These are phyloP conservation scores for Cutaneotrichosporon daszewskae DNA, from an alignment of 1,284 basidiomycete genomes.

Conservation along the genomic window DNA sequence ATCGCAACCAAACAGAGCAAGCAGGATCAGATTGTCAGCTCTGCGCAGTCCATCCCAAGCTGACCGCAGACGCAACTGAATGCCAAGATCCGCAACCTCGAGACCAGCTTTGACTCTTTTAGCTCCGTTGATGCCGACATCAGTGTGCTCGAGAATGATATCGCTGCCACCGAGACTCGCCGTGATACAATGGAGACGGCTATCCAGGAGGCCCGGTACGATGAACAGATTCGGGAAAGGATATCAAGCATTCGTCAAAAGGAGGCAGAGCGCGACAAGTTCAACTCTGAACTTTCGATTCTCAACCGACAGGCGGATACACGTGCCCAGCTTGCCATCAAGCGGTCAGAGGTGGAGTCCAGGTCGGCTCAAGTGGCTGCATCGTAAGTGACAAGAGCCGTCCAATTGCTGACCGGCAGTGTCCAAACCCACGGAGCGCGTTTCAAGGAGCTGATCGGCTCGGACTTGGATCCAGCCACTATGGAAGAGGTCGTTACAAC, in stretches of 20 bases:
- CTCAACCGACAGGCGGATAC: slow-evolving; percentile 76
- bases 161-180: slow-evolving; percentile 61
- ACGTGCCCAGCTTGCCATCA: slow-evolving; percentile 73
- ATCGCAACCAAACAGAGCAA: slow-evolving; percentile 39
- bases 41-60: background rate
- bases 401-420: slow-evolving; percentile 46
- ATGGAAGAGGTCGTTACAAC: slow-evolving; percentile 68
- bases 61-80: slow-evolving; percentile 26
- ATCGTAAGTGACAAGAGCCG: slow-evolving; percentile 53
- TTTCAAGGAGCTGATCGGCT: slow-evolving; percentile 61
- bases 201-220: slow-evolving; percentile 60
- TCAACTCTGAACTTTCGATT: slow-evolving; percentile 66
- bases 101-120: slow-evolving; percentile 57
- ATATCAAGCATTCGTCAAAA: slow-evolving; percentile 55
- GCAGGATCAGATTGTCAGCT: slow-evolving; percentile 60
- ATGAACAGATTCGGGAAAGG: slow-evolving; percentile 62
- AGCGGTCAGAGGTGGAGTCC: slow-evolving; percentile 61
- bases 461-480: slow-evolving; percentile 56
- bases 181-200: slow-evolving; percentile 58
- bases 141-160: slow-evolving; percentile 57
- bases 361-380: slow-evolving; percentile 63
- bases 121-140: slow-evolving; percentile 58
- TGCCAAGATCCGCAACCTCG: slow-evolving; percentile 48
- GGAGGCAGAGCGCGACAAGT: slow-evolving; percentile 65
- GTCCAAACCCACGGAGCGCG: slow-evolving; percentile 58